Percentiles rank a stretch among this genome's conserved stretches.
These are phyloP conservation scores for Boletellus deceptivus DNA, from an alignment of 1,284 basidiomycete genomes.

Conservation along the genomic window DNA sequence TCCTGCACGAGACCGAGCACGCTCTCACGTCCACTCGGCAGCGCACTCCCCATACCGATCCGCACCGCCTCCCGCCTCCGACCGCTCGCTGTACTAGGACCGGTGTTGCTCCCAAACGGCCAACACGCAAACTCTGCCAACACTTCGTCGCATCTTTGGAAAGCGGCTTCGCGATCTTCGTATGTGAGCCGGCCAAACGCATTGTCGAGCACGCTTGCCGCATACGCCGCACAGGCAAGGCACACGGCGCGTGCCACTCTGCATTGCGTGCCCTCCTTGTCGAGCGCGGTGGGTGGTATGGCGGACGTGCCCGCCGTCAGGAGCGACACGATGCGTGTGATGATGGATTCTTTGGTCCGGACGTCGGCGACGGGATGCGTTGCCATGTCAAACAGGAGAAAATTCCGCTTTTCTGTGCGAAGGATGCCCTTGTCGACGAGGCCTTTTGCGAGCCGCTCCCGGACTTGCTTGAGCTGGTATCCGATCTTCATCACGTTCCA, in stretches of 20 bases:
- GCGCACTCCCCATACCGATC: constrained; percentile 53
- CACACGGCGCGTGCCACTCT: constrained; percentile 79
- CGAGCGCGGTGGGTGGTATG: constrained; percentile 69
- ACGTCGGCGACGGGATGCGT: constrained; percentile 94
- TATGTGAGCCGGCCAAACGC: constrained; percentile 84
- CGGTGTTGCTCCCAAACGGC: constrained; percentile 71
- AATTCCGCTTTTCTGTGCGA: constrained; percentile 96
- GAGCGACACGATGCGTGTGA: constrained; percentile 72
- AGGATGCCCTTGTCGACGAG: constrained; percentile 96
- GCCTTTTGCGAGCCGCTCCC: constrained; percentile 95
- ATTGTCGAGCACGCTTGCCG: constrained; percentile 93
- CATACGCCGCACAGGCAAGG: constrained; percentile 85
- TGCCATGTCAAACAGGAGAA: constrained; percentile 97
- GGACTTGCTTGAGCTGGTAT: constrained; percentile 95
- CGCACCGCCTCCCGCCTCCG: constrained; percentile 44
- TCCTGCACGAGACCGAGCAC: constrained; percentile 79
- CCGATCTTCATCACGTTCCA: constrained; percentile 99
- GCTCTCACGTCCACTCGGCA: constrained; percentile 61
- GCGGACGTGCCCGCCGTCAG: constrained; percentile 84
- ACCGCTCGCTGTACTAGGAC: constrained; percentile 29
- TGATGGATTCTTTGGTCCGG: constrained; percentile 82
- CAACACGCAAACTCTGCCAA: constrained; percentile 86
- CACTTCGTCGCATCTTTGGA: constrained; percentile 88
- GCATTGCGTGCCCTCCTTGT: constrained; percentile 77
- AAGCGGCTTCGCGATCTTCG: constrained; percentile 88